phyloP scores from a whole-genome alignment of 768 basidiomycete genomes.

The Agaricus blazei region DNA sequence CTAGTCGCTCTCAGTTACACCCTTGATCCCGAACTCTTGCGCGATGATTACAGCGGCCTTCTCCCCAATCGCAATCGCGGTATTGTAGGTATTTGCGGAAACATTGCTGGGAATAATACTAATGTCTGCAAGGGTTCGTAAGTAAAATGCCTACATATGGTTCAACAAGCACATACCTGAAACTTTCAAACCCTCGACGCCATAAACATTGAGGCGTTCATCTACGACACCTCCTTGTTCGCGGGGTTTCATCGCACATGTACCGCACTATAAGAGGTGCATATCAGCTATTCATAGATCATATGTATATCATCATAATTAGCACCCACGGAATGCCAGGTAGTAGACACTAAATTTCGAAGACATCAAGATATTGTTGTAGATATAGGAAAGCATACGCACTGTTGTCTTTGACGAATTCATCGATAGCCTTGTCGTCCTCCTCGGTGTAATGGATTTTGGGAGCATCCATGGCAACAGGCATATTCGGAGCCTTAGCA shows the following conservation, averaged over 20 bases:
- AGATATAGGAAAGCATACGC: slow-evolving; percentile 6
- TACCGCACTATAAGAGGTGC: slow-evolving; percentile 41
- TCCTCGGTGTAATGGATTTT: slow-evolving; percentile 36
- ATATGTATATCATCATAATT: not conserved
- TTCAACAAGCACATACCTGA: slow-evolving; percentile 31
- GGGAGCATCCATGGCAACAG: slow-evolving; percentile 27
- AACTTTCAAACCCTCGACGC: slow-evolving; percentile 51
- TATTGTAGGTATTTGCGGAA: slow-evolving; percentile 37
- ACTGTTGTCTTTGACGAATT: slow-evolving; percentile 29
- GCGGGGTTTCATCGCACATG: slow-evolving; percentile 63
- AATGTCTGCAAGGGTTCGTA: slow-evolving; percentile 20
- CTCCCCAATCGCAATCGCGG: slow-evolving; percentile 47
- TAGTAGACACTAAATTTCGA: slow-evolving; percentile 27
- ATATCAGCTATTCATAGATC: not conserved
- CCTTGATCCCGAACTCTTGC: slow-evolving; percentile 37
- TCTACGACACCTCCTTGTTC: slow-evolving; percentile 60
- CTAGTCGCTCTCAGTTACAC: slow-evolving; percentile 12
- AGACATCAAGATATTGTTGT: not conserved
- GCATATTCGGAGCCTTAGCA: slow-evolving; percentile 16
- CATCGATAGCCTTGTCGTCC: slow-evolving; percentile 39
- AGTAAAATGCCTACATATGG: not conserved
- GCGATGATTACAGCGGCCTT: slow-evolving; percentile 59
- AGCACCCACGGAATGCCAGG: slow-evolving; percentile 40
- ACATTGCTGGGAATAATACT: slow-evolving; percentile 37
- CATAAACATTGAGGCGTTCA: slow-evolving; percentile 57